These are phyloP conservation scores for Paramecium octaurelia DNA, from an alignment of 73 alveolate genomes.

Conservation along the genomic window DNA sequence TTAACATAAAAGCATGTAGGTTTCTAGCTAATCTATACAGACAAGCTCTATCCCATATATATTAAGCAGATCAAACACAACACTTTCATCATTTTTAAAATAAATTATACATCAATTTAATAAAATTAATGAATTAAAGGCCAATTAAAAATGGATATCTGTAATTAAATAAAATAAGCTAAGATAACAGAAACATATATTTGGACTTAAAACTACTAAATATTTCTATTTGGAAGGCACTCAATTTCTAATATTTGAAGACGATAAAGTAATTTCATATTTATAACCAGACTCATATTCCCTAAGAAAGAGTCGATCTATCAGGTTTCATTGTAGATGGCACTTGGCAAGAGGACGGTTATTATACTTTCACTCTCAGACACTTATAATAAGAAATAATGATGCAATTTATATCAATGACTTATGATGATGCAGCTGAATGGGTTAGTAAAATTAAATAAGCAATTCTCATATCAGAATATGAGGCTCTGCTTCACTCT, in stretches of 20 bases:
- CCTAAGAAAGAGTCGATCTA: not conserved
- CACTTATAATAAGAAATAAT: not conserved
- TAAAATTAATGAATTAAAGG: not conserved
- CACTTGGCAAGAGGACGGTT: slow-evolving; percentile 10
- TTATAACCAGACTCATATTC: not conserved
- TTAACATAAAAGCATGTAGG: slow-evolving; percentile 33
- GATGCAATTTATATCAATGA: not conserved
- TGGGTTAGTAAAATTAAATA: slow-evolving; percentile 41
- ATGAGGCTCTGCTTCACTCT: not conserved
- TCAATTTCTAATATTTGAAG: not conserved
- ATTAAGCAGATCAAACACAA: not conserved
- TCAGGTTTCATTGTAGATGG: slow-evolving; percentile 41
- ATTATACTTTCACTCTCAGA: not conserved
- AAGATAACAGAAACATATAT: not conserved
- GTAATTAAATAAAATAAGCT: not conserved
- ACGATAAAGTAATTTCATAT: not conserved
- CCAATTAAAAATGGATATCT: slow-evolving; percentile 2
- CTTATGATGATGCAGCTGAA: slow-evolving; percentile 21
- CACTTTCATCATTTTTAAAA: not conserved
- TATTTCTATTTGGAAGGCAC: slow-evolving; percentile 31
- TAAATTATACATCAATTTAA: not conserved
- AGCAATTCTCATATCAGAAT: slow-evolving; percentile 11
- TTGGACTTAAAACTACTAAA: not conserved
- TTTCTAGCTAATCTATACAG: not conserved
- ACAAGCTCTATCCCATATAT: not conserved